A percentile compares a stretch with the other conserved stretches of the same genome.
Evolutionary conservation across 164 flowering plant species (phyloP).

Genomic region (Berberis thunbergii): DNA sequence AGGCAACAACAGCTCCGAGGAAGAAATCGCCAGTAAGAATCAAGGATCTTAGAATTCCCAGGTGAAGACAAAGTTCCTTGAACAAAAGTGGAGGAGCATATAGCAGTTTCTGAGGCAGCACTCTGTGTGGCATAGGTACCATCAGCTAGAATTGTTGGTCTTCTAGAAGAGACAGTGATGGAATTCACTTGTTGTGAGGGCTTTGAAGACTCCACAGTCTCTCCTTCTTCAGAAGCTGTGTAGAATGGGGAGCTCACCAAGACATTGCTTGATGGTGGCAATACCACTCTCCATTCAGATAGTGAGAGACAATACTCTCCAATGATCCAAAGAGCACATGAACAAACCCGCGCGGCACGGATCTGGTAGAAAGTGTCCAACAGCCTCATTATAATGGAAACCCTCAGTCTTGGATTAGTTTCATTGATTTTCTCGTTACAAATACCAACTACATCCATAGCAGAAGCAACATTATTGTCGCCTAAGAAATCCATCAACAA

Average conservation of each 20-base stretch:
- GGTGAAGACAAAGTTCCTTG: conserved; percentile 69
- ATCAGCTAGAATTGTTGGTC: conserved; percentile 92
- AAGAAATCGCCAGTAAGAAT: conserved; percentile 88
- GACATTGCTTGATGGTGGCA: conserved; percentile 80
- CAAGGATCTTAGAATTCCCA: conserved; percentile 77
- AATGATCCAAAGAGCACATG: conserved; percentile 93
- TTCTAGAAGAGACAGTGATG: conserved; percentile 64
- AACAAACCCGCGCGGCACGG: conserved; percentile 80
- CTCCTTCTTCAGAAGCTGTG: conserved; percentile 58
- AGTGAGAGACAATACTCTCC: conserved; percentile 90
- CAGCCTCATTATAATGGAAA: conserved; percentile 80
- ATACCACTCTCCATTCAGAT: conserved; percentile 82
- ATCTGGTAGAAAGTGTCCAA: conserved; percentile 91
- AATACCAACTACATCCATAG: conserved; percentile 79
- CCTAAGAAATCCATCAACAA: conserved; percentile 96
- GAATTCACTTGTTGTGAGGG: conserved; percentile 48
- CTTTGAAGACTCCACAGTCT: conserved; percentile 51
- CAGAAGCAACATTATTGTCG: conserved; percentile 85
- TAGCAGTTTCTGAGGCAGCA: conserved; percentile 87
- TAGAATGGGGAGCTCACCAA: conserved; percentile 91
- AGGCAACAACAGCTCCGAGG: conserved; percentile 84
- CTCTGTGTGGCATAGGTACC: conserved; percentile 98
- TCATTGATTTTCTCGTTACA: conserved; percentile 89
- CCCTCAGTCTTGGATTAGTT: conserved; percentile 80
- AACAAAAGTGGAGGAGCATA: conserved; percentile 53